phyloP scores from a whole-genome alignment of 768 basidiomycete species.

The Nidularia sp. region DNA sequence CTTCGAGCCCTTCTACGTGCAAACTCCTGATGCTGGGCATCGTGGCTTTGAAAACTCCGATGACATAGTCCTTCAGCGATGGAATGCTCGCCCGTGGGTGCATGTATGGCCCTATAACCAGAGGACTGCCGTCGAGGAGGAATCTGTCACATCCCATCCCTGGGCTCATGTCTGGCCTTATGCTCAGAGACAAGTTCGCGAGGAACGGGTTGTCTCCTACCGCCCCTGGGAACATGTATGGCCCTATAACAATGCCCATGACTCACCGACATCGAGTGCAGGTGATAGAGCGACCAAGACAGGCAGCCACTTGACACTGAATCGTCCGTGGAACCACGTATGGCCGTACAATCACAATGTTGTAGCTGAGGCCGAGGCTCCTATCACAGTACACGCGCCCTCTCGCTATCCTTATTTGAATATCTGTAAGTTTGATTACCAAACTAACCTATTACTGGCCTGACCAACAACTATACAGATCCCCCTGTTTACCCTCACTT shows the following conservation, averaged over 20 bases:
- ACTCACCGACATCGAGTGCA: too few relatives aligned
- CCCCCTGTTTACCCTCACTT: not conserved
- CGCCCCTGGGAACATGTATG: slow-evolving; percentile 17
- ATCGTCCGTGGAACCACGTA: slow-evolving; percentile 1
- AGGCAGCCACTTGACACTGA: not conserved
- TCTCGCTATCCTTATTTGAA: slow-evolving; percentile 16
- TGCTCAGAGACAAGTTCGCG: not conserved
- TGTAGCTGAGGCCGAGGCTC: too few relatives aligned
- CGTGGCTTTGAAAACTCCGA: slow-evolving; percentile 21
- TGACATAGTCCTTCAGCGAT: not conserved
- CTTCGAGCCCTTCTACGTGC: slow-evolving; percentile 24
- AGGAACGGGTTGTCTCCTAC: not conserved
- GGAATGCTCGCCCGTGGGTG: slow-evolving; percentile 2
- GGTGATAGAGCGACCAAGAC: not conserved
- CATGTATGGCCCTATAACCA: slow-evolving; percentile 28
- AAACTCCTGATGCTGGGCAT: slow-evolving; percentile 36
- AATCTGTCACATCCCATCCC: slow-evolving; percentile 3
- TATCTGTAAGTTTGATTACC: slow-evolving; percentile 18
- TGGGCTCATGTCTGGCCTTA: slow-evolving; percentile 33
- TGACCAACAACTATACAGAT: too few relatives aligned
- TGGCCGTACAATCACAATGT: not conserved
- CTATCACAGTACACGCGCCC: too few relatives aligned
- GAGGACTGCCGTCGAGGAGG: not conserved
- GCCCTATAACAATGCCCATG: slow-evolving; percentile 11
- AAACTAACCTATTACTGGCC: too few relatives aligned